Base-by-base conservation (phyloP, 179 eudicot genomes). In the Vitellaria paradoxa region DNA sequence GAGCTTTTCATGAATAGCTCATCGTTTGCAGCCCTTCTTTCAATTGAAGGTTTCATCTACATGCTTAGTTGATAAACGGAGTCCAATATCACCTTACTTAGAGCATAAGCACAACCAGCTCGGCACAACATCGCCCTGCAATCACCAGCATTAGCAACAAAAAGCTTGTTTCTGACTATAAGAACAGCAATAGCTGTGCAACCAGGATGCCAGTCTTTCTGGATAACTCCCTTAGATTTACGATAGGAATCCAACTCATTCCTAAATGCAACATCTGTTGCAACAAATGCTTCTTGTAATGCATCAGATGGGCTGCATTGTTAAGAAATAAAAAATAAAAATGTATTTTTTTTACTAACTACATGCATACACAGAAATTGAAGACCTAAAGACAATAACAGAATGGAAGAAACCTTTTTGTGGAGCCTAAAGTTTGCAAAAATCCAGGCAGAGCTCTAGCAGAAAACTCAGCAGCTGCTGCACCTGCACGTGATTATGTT, bases 391-490 rank as follows among this genome's bases (percentile, higher is more conserved):
- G 55, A 62, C 18, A 56, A 56, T 45, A 77, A 24, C 30, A 9
- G 20, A 67, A 77, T 18, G 20, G 63, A 71, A 50, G 71, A 46
- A 64, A 93, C 99, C 98, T 93, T 81, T 65, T 60, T 49, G 72
- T 68, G 71, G 80, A 86, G 83, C 76, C 76, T 65, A 83, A 77
- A 62, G 69, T 81, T 81, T 84, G 85, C 74, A 96, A 81, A 73
- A 93, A 74, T 76, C 81, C 86, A 14, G 99, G 97, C 80, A 96
- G 80, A 84, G 98, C 99, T 71, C 86, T 85, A 75, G 86, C 90
- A 71, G 97, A 94, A 87, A 90, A 96, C 83, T 96, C 99, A 21
- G 99, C 99, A 78, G 98, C 99, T 64, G 96, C 98, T 12, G 93
- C 93, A 82, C 99, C 98, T 96, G 92, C 80, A 83, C 61, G 72